These are phyloP conservation scores for Raphanus hybrid DNA, from an alignment of 441 rosid species.

Conservation along the genomic window DNA sequence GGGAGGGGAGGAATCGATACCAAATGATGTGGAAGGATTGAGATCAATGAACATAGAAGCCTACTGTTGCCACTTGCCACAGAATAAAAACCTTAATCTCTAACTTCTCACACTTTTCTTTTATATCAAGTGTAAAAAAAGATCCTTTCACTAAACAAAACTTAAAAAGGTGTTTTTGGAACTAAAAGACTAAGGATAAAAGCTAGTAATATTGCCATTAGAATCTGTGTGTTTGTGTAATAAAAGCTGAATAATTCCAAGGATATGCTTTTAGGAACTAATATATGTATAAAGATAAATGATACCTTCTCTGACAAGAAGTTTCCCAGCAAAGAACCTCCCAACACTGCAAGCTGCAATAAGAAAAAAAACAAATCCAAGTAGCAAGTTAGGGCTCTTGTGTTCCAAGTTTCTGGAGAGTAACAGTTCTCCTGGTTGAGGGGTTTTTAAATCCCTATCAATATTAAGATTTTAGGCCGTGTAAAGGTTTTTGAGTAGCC, in stretches of 20 bases:
- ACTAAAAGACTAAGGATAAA: conserved; percentile 10
- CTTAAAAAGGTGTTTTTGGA: conserved; percentile 28
- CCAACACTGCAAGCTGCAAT: conserved; percentile 85
- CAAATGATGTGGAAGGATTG: conserved; percentile 45
- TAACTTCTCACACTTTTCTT: conserved; percentile 34
- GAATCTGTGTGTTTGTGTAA: conserved; percentile 24
- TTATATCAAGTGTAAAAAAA: conserved; percentile 18
- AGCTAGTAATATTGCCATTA: conserved; percentile 20
- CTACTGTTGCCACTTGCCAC: conserved; percentile 38
- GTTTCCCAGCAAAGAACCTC: conserved; percentile 91
- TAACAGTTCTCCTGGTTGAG: not conserved
- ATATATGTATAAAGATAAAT: not conserved
- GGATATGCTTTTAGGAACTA: conserved; percentile 35
- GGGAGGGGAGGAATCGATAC: conserved; percentile 36
- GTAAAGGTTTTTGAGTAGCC: conserved; percentile 5
- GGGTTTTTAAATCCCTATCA: not conserved
- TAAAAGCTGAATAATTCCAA: conserved; percentile 29
- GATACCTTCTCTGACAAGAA: conserved; percentile 91
- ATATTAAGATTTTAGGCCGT: not conserved
- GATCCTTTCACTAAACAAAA: conserved; percentile 33
- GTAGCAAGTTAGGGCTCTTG: conserved; percentile 25
- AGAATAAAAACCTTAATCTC: conserved; percentile 42
- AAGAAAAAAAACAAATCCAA: conserved; percentile 20
- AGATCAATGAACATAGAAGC: conserved; percentile 41
- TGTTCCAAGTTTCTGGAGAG: conserved; percentile 15